Base-by-base conservation (phyloP, 148 eudicot species). In the Vaccinium darrowii region DNA sequence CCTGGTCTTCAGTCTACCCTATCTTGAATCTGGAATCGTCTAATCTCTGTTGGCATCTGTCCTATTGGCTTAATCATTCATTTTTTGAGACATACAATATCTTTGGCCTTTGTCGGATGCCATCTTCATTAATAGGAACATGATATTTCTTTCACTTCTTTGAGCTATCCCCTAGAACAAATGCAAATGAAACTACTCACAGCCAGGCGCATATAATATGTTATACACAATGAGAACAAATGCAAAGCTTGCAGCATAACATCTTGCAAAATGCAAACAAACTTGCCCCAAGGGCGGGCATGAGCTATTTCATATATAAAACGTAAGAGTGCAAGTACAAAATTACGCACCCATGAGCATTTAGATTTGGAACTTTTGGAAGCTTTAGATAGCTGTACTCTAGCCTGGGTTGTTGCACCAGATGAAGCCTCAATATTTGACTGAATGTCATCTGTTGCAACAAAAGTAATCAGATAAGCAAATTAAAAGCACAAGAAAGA, bases 321-420 rank as follows among this genome's bases (percentile, higher is more conserved):
- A 25, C 33, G 49, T 76, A 76, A 50, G n/a, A 52, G 21, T 51
- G 27, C 13, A 77, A 51, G 58, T 15, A 25, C 52, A 25, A 71
- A 18, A 67, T 49, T 86, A 75, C 92, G 83, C 87, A 92, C 95
- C 93, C 91, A 87, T 60, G 92, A 75, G 81, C 93, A 89, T 72
- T 93, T 93, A 16, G 93, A 83, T 88, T 85, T 91, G 84, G 86
- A 90, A 72, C 89, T 92, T 85, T 92, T 92, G 79, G 95, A 91
- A 90, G 95, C 91, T 87, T 91, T 91, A 30, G 91, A 84, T 25
- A 92, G 71, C 81, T 92, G 93, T 84, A 88, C 91, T 86, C 71
- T 92, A 47, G 91, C 93, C 87, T 92, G 95, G 88, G 81, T 88
- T 63, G 93, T 88, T 77, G 88, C 90, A 81, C 89, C 93, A 90